phyloP scores from a whole-genome alignment of 768 basidiomycete genomes.

The Naganishia onofrii region DNA sequence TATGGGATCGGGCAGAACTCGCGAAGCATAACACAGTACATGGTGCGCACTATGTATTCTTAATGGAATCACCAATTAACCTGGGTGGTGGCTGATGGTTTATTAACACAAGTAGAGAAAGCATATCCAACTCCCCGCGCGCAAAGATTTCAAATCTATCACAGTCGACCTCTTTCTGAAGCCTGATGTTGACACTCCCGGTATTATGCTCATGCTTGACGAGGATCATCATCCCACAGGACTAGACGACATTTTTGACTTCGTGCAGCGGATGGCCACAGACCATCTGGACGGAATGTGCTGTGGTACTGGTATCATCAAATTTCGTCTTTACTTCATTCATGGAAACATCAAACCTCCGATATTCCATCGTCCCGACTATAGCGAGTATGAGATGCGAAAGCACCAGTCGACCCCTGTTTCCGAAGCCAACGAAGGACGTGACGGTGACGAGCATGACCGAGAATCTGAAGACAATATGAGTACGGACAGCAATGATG shows the following conservation, averaged over 20 bases:
- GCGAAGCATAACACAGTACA: too few species aligned
- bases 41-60: too few species aligned
- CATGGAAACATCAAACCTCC: slow-evolving; percentile 3
- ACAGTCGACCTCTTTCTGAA: not conserved
- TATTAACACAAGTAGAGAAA: not conserved
- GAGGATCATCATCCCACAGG: too few species aligned
- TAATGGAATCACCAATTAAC: too few species aligned
- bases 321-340: slow-evolving; percentile 1
- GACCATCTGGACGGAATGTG: not conserved
- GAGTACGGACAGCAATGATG: too few species aligned
- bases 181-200: not conserved
- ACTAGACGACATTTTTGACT: too few species aligned
- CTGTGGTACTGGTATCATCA: not conserved
- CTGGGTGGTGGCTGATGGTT: too few species aligned
- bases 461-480: too few species aligned
- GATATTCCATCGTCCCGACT: not conserved
- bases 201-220: not conserved
- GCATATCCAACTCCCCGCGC: not conserved
- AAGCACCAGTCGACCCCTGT: not conserved
- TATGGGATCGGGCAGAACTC: too few species aligned
- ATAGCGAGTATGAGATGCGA: not conserved
- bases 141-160: not conserved
- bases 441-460: too few species aligned
- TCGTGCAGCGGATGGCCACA: too few species aligned
- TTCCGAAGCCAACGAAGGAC: too few species aligned